These are phyloP conservation scores for Carpinus fangiana DNA, from an alignment of 306 rosid genomes.

Conservation along the genomic window DNA sequence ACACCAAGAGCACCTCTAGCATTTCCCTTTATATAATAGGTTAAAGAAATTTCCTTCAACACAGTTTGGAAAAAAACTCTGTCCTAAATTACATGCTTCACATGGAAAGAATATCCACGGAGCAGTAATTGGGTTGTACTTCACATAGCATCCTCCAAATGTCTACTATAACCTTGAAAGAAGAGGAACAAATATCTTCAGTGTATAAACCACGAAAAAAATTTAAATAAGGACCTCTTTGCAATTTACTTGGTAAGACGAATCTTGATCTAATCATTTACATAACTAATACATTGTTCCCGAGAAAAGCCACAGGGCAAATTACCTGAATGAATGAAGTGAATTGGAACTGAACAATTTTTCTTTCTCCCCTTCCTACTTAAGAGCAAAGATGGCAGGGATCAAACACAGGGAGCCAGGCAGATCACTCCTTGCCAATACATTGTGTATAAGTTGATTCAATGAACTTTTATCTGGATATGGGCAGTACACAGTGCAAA, in stretches of 20 bases:
- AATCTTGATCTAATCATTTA: background rate
- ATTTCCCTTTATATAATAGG: no score
- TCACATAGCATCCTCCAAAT: background rate
- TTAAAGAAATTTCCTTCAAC: no score
- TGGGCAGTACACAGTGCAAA: constrained; percentile 11
- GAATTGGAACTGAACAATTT: background rate
- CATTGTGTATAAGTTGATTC: background rate
- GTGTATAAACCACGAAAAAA: background rate
- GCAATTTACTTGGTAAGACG: background rate
- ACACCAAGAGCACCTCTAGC: no score
- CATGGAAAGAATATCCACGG: no score
- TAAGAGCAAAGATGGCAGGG: background rate
- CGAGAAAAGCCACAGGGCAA: background rate
- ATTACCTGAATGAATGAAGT: background rate
- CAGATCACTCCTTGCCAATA: background rate
- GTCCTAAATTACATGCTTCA: no score
- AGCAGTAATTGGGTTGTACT: no score
- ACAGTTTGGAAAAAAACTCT: no score
- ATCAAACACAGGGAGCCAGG: background rate
- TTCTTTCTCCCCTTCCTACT: background rate
- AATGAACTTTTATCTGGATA: constrained; percentile 5
- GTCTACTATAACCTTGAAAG: background rate
- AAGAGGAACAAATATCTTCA: background rate
- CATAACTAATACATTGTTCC: background rate
- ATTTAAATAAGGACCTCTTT: background rate